Percentiles rank a stretch among this genome's conserved stretches.
These are phyloP conservation scores for Solanum paucissectum DNA, from an alignment of 257 asterid genomes.

Conservation along the genomic window DNA sequence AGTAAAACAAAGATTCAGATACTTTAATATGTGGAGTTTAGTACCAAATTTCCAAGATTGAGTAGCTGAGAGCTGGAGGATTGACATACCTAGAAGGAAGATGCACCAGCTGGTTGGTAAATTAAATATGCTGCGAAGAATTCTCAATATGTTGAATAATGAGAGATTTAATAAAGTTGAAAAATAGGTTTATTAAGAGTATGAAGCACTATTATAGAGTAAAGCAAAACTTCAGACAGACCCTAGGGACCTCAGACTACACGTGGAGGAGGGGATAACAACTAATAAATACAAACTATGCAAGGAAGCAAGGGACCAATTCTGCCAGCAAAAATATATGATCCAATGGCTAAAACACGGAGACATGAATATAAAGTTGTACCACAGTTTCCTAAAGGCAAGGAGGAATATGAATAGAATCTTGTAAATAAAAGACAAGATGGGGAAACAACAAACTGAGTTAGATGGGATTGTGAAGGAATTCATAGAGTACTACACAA, in stretches of 20 bases:
- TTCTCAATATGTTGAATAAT: no score
- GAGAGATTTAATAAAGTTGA: background rate
- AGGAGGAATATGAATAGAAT: background rate
- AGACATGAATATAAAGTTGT: background rate
- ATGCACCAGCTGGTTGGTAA: background rate
- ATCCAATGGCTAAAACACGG: background rate
- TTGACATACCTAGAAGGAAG: no score
- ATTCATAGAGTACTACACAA: background rate
- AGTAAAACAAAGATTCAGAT: no score
- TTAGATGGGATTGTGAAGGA: background rate
- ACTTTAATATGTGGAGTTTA: no score
- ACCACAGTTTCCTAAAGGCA: background rate
- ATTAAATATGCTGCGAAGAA: no score
- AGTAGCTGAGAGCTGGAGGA: background rate
- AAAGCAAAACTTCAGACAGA: background rate
- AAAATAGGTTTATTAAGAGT: no score
- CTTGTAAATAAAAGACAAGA: background rate
- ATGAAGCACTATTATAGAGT: background rate
- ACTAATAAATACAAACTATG: background rate
- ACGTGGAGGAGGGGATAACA: background rate
- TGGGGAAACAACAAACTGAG: background rate
- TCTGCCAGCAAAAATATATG: no score
- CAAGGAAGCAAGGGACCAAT: background rate
- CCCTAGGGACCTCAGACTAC: background rate
- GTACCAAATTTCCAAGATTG: background rate